A percentile compares a stretch with the other conserved stretches of the same genome.
These are phyloP conservation scores for Ajuga chamaepitys DNA, from an alignment of 257 asterid species.

Conservation along the genomic window DNA sequence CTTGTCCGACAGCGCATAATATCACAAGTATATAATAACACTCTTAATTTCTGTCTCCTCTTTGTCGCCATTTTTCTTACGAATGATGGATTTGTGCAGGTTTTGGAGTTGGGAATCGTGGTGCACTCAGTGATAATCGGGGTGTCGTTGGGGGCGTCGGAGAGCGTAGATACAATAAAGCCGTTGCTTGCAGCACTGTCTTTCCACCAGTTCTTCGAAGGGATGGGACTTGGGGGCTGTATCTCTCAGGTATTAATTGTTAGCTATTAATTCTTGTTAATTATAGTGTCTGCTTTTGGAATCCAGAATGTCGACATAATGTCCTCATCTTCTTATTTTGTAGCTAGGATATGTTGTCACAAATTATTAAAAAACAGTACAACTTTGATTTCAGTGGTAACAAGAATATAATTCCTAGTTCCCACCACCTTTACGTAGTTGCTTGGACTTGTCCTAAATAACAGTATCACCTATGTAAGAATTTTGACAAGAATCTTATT, in stretches of 20 bases:
- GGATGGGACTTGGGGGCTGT: constrained; percentile 74
- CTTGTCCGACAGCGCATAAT: constrained; percentile 46
- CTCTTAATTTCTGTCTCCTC: not conserved
- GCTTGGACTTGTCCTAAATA: not conserved
- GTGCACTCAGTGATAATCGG: constrained; percentile 64
- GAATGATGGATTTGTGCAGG: constrained; percentile 16
- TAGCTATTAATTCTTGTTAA: constrained; percentile 26
- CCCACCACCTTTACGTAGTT: constrained; percentile 13
- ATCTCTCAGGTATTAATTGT: constrained; percentile 41
- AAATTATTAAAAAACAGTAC: not conserved
- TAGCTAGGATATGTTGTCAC: constrained; percentile 1
- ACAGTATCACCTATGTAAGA: too few species aligned
- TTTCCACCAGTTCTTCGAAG: constrained; percentile 62
- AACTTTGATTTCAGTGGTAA: constrained; percentile 2
- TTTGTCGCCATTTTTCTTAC: not conserved
- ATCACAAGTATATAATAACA: constrained; percentile 32
- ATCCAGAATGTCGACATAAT: constrained; percentile 14
- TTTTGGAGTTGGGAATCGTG: constrained; percentile 57
- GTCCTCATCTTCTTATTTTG: constrained; percentile 22
- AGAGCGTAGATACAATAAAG: constrained; percentile 35
- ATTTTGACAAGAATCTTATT: too few species aligned
- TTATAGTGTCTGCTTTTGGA: constrained; percentile 2
- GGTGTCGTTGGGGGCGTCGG: constrained; percentile 48
- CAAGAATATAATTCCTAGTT: constrained; percentile 22
- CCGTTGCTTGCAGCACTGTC: constrained; percentile 53